A percentile compares a stretch with the other conserved stretches of the same genome.
These are phyloP conservation scores for Coniochaeta ligniaria DNA, from an alignment of 2,329 filamentous ascomycete genomes.

Conservation along the genomic window DNA sequence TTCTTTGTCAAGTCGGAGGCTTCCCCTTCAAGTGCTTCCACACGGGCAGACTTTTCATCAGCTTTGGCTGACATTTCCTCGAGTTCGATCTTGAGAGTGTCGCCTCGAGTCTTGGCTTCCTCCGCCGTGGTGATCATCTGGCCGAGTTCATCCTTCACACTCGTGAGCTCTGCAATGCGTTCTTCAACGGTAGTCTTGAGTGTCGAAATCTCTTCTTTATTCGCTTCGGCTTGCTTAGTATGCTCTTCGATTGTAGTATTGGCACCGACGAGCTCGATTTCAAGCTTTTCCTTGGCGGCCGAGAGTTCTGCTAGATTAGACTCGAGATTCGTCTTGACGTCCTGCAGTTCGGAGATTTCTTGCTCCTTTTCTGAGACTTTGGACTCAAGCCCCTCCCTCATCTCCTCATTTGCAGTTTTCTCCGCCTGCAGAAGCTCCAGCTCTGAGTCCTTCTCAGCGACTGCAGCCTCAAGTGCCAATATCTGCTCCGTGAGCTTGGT, in stretches of 20 bases:
- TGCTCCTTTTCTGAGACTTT: slow-evolving; percentile 9
- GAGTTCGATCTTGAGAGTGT: slow-evolving; percentile 14
- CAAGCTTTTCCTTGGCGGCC: slow-evolving; percentile 9
- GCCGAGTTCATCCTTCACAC: slow-evolving; percentile 13
- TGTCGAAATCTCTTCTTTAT: slow-evolving; percentile 11
- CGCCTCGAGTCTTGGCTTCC: slow-evolving; percentile 13
- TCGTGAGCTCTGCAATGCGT: background rate
- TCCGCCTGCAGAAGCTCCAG: slow-evolving; percentile 10
- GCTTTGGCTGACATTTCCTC: slow-evolving; percentile 14
- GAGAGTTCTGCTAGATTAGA: slow-evolving; percentile 14
- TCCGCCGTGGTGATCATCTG: slow-evolving; percentile 9
- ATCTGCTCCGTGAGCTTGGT: background rate
- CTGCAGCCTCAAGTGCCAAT: background rate
- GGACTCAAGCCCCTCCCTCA: slow-evolving; percentile 13
- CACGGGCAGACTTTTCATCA: slow-evolving; percentile 10
- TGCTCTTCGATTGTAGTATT: slow-evolving; percentile 10
- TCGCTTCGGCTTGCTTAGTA: slow-evolving; percentile 2
- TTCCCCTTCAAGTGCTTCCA: slow-evolving; percentile 10
- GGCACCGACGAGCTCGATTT: slow-evolving; percentile 9
- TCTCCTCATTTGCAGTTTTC: slow-evolving; percentile 14
- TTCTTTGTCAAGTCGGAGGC: slow-evolving; percentile 13
- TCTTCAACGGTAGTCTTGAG: slow-evolving; percentile 14
- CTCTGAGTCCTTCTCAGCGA: background rate
- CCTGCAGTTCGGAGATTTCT: slow-evolving; percentile 10
- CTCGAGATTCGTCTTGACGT: slow-evolving; percentile 14